Evolutionary conservation across 192 early-diverging fungal species (phyloP), one percentile per base, ranked within the genome.

Genomic region (Coemansia biformis): DNA sequence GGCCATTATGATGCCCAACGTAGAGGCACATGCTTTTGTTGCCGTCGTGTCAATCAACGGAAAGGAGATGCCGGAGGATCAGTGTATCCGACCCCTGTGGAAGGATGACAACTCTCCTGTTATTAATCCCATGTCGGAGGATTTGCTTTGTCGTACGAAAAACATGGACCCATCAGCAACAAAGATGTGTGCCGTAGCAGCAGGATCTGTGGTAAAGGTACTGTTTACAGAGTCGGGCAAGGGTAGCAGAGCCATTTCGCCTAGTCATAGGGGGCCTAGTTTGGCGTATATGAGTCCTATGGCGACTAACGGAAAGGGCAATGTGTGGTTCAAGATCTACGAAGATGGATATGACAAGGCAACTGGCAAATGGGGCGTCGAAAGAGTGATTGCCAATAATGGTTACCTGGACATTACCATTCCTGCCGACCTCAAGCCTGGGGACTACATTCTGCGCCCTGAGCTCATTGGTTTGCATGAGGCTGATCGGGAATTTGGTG

Each of bases 241-340:
- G 4, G 8, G 4, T 12, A 15, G 30, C 21, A 5, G 29, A 1
- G 31, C 51, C 4, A 54, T 54, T 6, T 33, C 48, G 5, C 23
- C 34, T 5, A 54, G 51, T 4, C 59, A 70, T 21, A 44, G 39
- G 11, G 66, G 66, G 0, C 54, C 60, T 4, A 51, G 55, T 10
- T 31, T 61, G 1, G 60, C 48, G 12, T 73, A 59, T 18, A 60
- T 73, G 44, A 52, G 57, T 2, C 48, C 43, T 5, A 38, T 48
- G n/a, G 50, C 35, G 8, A 28, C 43, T 1, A 49, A 59, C 14
- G 69, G 63, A 1, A 28, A 59, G 15, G 43, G 39, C 5, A 10
- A 56, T 0, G 49, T 44, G 1, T 73, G 63, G 69, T 60, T 56
- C 45, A 73, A 73, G 36, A 61, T 66, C 11, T 57, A 36, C 32